A percentile compares a stretch with the other conserved stretches of the same genome.
Evolutionary conservation across 441 rosid species (phyloP).

Genomic region (Populus trichocarpa): DNA sequence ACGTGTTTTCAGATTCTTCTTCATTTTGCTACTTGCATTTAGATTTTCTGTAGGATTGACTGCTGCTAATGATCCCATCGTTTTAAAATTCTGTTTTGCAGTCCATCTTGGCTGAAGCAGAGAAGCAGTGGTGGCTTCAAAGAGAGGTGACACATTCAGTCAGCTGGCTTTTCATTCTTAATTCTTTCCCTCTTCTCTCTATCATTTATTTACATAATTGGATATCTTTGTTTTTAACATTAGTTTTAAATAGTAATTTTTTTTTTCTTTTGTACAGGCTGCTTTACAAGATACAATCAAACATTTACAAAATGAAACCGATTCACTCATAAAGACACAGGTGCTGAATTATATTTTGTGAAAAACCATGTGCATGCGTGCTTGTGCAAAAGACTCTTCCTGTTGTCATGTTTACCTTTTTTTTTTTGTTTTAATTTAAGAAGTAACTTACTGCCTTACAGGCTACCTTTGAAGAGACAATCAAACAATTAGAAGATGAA

Average conservation of each 20-base stretch:
- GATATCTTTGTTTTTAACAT: background rate
- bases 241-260: too few species aligned
- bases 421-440: background rate
- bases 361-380: background rate
- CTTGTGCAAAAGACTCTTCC: background rate
- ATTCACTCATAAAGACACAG: background rate
- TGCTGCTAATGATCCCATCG: background rate
- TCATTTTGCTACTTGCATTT: background rate
- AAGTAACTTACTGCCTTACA: background rate
- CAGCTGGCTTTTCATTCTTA: background rate
- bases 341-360: background rate
- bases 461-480: conserved; percentile 23
- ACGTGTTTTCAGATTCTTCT: background rate
- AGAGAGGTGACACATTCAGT: conserved; percentile 32
- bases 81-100: conserved; percentile 20
- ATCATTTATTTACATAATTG: conserved; percentile 3
- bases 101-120: conserved; percentile 3
- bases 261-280: conserved; percentile 9
- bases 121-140: conserved; percentile 14
- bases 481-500: conserved; percentile 40
- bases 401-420: too few species aligned
- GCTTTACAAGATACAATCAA: conserved; percentile 33
- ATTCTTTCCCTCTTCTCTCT: background rate
- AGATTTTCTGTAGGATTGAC: background rate
- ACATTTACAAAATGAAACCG: conserved; percentile 26